Evolutionary conservation across 345 rosid species (phyloP).

Genomic region (Reutealis trisperma): DNA sequence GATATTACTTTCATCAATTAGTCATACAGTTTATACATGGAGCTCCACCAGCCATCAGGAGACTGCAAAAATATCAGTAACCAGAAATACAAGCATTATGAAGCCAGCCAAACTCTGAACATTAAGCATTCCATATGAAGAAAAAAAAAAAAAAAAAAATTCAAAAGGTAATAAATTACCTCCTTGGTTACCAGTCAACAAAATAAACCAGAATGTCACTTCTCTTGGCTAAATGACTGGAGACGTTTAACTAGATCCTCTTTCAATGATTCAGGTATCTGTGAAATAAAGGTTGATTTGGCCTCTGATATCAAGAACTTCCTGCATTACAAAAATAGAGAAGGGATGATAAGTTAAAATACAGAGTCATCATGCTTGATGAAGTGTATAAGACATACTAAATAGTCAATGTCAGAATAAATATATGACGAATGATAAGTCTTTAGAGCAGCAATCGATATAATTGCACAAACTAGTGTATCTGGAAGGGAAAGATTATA

Average conservation of each 20-base stretch:
- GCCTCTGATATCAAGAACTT: conserved; percentile 67
- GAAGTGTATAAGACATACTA: not conserved
- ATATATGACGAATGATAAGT: not conserved
- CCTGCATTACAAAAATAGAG: conserved; percentile 43
- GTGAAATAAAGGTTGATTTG: conserved; percentile 47
- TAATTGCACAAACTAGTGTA: not conserved
- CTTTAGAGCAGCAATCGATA: not conserved
- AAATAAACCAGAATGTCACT: conserved; percentile 15
- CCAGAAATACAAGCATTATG: not conserved
- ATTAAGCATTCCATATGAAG: not conserved
- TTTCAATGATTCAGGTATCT: conserved; percentile 74
- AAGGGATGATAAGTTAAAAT: not conserved
- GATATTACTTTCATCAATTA: conserved; percentile 17
- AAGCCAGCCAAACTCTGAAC: not conserved
- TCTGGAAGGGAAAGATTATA: not conserved
- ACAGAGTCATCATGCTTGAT: not conserved
- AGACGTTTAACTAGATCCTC: conserved; percentile 61
- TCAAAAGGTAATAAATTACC: not conserved
- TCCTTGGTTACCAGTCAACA: conserved; percentile 24
- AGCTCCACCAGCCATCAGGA: conserved; percentile 15
- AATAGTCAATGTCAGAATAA: not conserved
- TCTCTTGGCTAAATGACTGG: conserved; percentile 48
- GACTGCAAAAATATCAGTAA: conserved; percentile 34
- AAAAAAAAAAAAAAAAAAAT: not conserved
- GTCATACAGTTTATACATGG: conserved; percentile 26